Evolutionary conservation across 176 grass and related monocot genomes (phyloP).

Genomic region (Cymbopogon citratus): DNA sequence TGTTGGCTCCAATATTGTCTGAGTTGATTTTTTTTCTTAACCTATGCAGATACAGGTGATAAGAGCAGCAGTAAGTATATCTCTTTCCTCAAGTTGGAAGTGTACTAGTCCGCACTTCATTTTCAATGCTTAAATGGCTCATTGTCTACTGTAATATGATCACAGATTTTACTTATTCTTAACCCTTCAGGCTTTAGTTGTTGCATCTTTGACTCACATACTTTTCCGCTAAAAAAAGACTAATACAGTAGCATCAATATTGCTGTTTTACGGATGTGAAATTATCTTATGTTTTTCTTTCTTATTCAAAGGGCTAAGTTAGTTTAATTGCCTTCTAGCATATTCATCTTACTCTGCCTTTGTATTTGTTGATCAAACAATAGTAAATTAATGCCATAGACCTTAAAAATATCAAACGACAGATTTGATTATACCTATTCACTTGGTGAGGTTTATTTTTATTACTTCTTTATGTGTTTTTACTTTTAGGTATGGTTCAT

Average conservation of each 20-base stretch:
- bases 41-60: slow-evolving; percentile 51
- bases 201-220: background rate
- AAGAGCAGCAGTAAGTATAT: slow-evolving; percentile 53
- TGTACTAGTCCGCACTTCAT: background rate
- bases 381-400: background rate
- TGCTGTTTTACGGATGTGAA: background rate
- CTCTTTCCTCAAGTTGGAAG: background rate
- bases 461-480: background rate
- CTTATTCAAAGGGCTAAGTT: background rate
- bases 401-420: background rate
- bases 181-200: slow-evolving; percentile 4
- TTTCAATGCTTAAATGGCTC: background rate
- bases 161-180: background rate
- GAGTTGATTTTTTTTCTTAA: slow-evolving; percentile 22
- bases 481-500: background rate
- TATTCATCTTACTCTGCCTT: background rate
- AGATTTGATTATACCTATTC: background rate
- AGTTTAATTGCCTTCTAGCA: background rate
- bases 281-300: background rate
- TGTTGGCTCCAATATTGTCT: slow-evolving; percentile 12
- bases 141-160: background rate
- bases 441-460: background rate
- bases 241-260: background rate
- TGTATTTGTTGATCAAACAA: background rate
- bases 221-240: background rate